A percentile compares a stretch with the other conserved stretches of the same genome.
Evolutionary conservation across 1,284 basidiomycete species (phyloP).

Genomic region (Afroboletus lepidellus): DNA sequence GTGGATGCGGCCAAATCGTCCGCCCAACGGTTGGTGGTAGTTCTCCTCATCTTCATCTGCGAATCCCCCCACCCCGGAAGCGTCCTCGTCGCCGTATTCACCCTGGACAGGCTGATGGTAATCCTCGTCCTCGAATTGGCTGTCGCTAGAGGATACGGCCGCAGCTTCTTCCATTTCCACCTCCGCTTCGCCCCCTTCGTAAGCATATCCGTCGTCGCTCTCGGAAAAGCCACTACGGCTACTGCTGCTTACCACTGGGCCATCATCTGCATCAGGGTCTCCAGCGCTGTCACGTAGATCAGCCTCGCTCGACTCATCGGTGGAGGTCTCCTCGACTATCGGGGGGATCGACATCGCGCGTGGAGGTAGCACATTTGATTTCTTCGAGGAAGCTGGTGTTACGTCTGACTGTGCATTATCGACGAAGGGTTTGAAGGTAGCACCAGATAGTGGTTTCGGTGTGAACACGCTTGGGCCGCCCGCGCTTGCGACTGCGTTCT

Average conservation of each 20-base stretch:
- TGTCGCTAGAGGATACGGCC: constrained; percentile 35
- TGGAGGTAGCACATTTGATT: constrained; percentile 21
- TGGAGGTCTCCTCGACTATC: constrained; percentile 29
- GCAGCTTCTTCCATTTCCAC: constrained; percentile 33
- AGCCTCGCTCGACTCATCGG: constrained; percentile 34
- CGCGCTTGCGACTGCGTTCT: constrained; percentile 29
- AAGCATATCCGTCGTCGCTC: constrained; percentile 34
- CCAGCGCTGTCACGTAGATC: constrained; percentile 20
- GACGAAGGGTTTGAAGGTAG: constrained; percentile 47
- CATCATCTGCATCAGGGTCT: constrained; percentile 30
- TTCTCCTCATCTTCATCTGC: constrained; percentile 32
- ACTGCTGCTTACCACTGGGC: constrained; percentile 23
- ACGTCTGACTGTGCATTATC: constrained; percentile 38
- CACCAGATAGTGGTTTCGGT: constrained; percentile 40
- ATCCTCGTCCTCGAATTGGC: constrained; percentile 34
- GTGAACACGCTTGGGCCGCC: constrained; percentile 36
- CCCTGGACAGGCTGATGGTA: constrained; percentile 26
- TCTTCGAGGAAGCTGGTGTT: constrained; percentile 25
- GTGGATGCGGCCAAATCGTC: constrained; percentile 75
- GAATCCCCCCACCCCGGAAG: constrained; percentile 28
- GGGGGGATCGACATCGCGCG: constrained; percentile 21
- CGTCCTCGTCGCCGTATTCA: constrained; percentile 23
- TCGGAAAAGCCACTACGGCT: constrained; percentile 34
- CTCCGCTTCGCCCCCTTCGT: constrained; percentile 30
- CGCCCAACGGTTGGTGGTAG: constrained; percentile 56